phyloP scores from a whole-genome alignment of 768 basidiomycete species.

The Calocera cornea region DNA sequence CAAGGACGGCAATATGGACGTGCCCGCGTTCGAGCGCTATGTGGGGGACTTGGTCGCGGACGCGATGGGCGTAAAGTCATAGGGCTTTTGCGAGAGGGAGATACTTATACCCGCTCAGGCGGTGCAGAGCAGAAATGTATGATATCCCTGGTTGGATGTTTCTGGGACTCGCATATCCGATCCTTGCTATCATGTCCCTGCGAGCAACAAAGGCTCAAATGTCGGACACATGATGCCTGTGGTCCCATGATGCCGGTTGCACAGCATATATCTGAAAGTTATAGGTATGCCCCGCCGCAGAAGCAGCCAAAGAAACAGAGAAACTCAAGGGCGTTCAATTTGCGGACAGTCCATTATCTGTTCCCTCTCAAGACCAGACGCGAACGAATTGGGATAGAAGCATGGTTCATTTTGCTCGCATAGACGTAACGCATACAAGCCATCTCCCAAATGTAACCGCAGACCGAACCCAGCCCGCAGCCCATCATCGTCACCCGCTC shows the following conservation, averaged over 20 bases:
- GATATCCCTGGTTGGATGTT: not conserved
- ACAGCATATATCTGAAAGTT: too few species aligned
- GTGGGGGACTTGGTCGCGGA: conserved; percentile 35
- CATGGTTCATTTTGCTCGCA: conserved; percentile 5
- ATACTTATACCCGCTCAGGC: not conserved
- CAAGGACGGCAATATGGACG: conserved; percentile 62
- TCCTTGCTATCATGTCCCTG: not conserved
- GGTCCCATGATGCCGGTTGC: too few species aligned
- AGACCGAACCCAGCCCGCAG: not conserved
- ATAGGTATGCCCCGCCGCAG: too few species aligned
- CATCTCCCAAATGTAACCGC: not conserved
- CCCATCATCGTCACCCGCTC: not conserved
- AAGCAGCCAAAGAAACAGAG: too few species aligned
- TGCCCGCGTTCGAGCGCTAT: conserved; percentile 64
- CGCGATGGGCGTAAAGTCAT: not conserved
- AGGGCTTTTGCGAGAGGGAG: not conserved
- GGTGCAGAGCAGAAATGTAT: not conserved
- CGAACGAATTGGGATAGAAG: not conserved
- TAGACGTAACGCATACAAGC: conserved; percentile 2
- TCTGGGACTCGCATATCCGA: not conserved
- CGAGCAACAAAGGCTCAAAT: too few species aligned
- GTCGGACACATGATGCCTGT: too few species aligned
- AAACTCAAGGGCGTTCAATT: too few species aligned
- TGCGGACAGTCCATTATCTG: too few species aligned
- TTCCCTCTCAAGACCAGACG: too few species aligned